Conservation (phyloP, 2,329 filamentous ascomycete genomes). For the Emmonsiellopsis sp. region DNA sequence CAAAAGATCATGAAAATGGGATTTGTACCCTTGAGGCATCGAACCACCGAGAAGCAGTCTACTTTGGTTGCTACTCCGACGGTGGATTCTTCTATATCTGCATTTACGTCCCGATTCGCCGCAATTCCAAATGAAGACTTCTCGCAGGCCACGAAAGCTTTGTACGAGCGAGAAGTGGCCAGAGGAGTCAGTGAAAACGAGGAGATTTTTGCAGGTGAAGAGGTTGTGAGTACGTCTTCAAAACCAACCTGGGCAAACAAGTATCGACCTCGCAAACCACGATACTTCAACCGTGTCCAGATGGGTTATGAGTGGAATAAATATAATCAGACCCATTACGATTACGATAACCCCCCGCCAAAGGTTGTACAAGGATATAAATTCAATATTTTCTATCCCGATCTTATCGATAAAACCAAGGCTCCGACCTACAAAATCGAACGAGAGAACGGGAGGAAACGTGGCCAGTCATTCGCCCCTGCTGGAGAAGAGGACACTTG, state of each 20-base stretch:
- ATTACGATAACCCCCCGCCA: constrained; percentile 93
- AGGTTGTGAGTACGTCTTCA: constrained; percentile 56
- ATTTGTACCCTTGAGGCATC: constrained; percentile 54
- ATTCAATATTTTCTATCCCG: constrained; percentile 99
- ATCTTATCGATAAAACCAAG: constrained; percentile 88
- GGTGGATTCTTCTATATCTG: constrained; percentile 37
- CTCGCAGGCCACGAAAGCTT: constrained; percentile 74
- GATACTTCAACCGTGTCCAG: constrained; percentile 95
- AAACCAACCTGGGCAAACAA: constrained; percentile 74
- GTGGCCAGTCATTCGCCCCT: constrained; percentile 84
- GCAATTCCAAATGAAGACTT: constrained; percentile 65
- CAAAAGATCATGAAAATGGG: constrained; percentile 55
- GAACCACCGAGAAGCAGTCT: constrained; percentile 25
- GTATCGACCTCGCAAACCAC: constrained; percentile 81
- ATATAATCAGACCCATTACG: constrained; percentile 99
- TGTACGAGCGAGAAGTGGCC: constrained; percentile 89
- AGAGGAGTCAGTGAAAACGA: constrained; percentile 88
- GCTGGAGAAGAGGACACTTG: constrained; percentile 97
- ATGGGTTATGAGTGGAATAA: constrained; percentile 99
- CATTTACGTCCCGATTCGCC: constrained; percentile 61
- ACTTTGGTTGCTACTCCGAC: constrained; percentile 24
- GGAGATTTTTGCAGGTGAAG: constrained; percentile 89
- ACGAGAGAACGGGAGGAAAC: constrained; percentile 77
- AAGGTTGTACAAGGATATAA: constrained; percentile 99
- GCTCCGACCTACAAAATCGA: constrained; percentile 95